Base-by-base conservation (phyloP, 202 grass and related monocot genomes). In the Musa balbisiana region DNA sequence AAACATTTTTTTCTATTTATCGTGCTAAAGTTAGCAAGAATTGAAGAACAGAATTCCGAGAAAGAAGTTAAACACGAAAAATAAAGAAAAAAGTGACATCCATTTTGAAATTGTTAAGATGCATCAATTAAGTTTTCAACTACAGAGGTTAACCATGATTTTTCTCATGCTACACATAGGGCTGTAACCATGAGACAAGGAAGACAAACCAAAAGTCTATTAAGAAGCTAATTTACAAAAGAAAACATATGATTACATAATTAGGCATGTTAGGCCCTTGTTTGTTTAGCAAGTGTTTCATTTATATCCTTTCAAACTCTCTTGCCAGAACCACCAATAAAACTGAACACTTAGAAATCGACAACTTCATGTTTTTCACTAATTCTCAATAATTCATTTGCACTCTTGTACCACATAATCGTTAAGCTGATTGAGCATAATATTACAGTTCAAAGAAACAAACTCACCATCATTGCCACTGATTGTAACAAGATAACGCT, bases 391-490 rank as follows among this genome's bases (percentile, higher is more conserved):
- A 51, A 10, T 16, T 58, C 17, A 16, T 58, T 51, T 43, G 33
- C 33, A 43, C 33, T 43, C 33, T 6, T 43, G 33, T 43, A 43
- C 33, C 33, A 43, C 33, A 43, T 43, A 43, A 43, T 27, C 2
- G 4, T 43, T 43, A 43, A 43, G 33, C 33, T 43, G 33, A 43
- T 43, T 8, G 33, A 43, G 33, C 33, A 43, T 43, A 43, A 43
- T 43, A 43, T 6, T 43, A 1, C 0, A 8, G 33, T 43, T 43
- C 33, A 49, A 22, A 20, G 55, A 55, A 53, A 78, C 60, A 64
- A 66, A 75, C 86, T 87, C 78, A 99, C 95, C 95, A 20, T 99
- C 95, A 85, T 99, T 99, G 72, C 87, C 91, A 0, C 85, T 94
- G 68, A 95, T 87, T 24, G 91, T 88, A 5, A 99, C 95, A 85